Percentiles rank a stretch among this genome's conserved stretches.
phyloP scores from a whole-genome alignment of 2,329 filamentous ascomycete genomes.

The Dactylellina leptospora region DNA sequence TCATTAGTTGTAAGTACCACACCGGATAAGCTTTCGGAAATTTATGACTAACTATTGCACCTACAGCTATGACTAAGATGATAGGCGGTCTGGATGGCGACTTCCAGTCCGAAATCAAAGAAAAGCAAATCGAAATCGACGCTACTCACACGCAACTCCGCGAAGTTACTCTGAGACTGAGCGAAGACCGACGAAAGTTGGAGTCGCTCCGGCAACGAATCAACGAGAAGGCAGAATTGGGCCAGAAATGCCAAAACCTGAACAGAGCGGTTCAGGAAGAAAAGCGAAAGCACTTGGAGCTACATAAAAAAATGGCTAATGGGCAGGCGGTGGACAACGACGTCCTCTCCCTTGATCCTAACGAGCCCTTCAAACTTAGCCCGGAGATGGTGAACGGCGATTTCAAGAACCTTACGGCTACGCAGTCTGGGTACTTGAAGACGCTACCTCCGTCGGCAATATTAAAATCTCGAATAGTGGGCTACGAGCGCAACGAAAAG shows the following conservation, averaged over 20 bases:
- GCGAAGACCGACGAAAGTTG: conserved; percentile 77
- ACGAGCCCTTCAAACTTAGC: conserved; percentile 55
- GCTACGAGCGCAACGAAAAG: conserved; percentile 75
- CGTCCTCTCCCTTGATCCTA: conserved; percentile 27
- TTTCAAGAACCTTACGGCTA: conserved; percentile 62
- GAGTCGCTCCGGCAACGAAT: conserved; percentile 74
- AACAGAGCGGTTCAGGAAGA: conserved; percentile 77
- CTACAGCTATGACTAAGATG: conserved; percentile 78
- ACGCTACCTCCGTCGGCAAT: conserved; percentile 69
- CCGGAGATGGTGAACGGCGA: conserved; percentile 60
- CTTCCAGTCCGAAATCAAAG: conserved; percentile 80
- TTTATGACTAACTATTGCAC: conserved; percentile 58
- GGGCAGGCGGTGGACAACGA: conserved; percentile 30
- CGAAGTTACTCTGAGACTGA: conserved; percentile 78
- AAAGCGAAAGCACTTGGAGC: conserved; percentile 63
- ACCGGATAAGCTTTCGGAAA: no score
- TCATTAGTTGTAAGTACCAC: conserved; percentile 74
- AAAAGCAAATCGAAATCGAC: conserved; percentile 85
- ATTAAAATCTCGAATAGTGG: conserved; percentile 74
- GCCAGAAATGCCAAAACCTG: conserved; percentile 76
- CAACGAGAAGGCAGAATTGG: conserved; percentile 72
- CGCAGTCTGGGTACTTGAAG: conserved; percentile 62
- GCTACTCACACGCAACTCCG: conserved; percentile 81
- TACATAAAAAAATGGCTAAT: conserved; percentile 57
- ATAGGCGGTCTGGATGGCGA: conserved; percentile 79